Base-by-base conservation (phyloP, 305 asterid genomes). In the Fraxinus paxiana region DNA sequence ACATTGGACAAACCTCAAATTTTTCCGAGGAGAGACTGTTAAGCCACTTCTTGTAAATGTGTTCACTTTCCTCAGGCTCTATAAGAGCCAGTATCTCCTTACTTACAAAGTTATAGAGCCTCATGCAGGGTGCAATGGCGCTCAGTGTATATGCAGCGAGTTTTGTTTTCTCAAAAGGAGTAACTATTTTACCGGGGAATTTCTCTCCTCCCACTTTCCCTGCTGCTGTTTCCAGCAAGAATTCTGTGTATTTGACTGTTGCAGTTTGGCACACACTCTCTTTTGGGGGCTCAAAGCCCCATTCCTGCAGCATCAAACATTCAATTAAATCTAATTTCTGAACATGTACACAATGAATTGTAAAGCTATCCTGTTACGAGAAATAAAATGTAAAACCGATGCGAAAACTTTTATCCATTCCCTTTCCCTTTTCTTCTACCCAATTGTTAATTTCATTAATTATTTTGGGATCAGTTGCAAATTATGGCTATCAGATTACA, bases 61-160 rank as follows among this genome's bases (percentile, higher is more conserved):
- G 84, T 20, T 73, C 81, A 73, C 75, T 87, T 61, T 90, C 93
- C 3, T 90, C 85, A 2, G 89, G 87, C 75, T 79, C 85, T 5
- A 87, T 79, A 74, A 88, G 86, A 82, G 89, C 84, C 65, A 79
- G 89, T 48, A 90, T 88, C 81, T 88, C 92, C 82, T 81, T 84
- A 51, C 91, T 87, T 6, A 91, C 81, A 76, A 80, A 91, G 86
- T 84, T 85, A 82, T 83, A 91, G 82, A 91, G 91, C 87, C 92
- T 90, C 96, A 91, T 91, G 90, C 96, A 91, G 0, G 96, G 96
- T 54, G 96, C 85, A 75, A 91, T 89, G 24, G 88, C 92, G 7
- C 93, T 88, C 5, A 91, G 88, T 3, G 96, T 88, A 82, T 90
- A 91, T 18, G 93, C 91, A 63, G 93, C 96, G 69, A 91, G 83